Evolutionary conservation across 2,329 filamentous ascomycete genomes (phyloP), one percentile per base, ranked within the genome.

Genomic region (Capronia americana): DNA sequence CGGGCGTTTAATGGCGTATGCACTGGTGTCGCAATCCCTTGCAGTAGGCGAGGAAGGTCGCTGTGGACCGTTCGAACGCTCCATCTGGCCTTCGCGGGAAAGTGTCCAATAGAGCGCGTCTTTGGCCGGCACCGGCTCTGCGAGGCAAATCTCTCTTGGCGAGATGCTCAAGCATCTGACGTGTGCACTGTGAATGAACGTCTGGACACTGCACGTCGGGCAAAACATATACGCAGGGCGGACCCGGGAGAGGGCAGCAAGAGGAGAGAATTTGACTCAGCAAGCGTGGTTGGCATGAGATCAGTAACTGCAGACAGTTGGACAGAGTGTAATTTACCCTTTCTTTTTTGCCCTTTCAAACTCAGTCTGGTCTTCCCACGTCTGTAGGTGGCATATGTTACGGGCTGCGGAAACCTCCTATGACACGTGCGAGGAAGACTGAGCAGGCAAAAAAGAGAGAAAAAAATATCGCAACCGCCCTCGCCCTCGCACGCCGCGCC

Each of bases 121-220:
- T 14, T 61, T 65, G 46, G 12, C 63, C 57, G 48, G 7, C 24
- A 32, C 4, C 10, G 12, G 3, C 46, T 3, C n/a, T 30, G 53
- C 12, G 20, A 17, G 12, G 50, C 23, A 46, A 26, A 60, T 41
- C 56, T 55, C 38, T 50, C 59, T 60, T 63, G 65, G 61, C 60
- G 44, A n/a, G 1, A 8, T 14, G 51, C 46, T 64, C 61, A 69
- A 66, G 64, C 63, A 44, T 66, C 67, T 69, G 55, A 69, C 67
- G 67, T 69, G 67, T 69, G 67, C 60, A 69, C 67, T 66, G 61
- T 64, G 63, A 66, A 64, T 66, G 59, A 51, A 69, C 67, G 34
- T 69, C 67, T 53, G 23, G 4, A 48, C 55, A 1, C 20, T 48
- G 23, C 41, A 53, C 23, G 5, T 23, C 30, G 38, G 44, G 54